Base-by-base conservation (phyloP, 2,329 filamentous ascomycete species). In the Neonectria coccinea region DNA sequence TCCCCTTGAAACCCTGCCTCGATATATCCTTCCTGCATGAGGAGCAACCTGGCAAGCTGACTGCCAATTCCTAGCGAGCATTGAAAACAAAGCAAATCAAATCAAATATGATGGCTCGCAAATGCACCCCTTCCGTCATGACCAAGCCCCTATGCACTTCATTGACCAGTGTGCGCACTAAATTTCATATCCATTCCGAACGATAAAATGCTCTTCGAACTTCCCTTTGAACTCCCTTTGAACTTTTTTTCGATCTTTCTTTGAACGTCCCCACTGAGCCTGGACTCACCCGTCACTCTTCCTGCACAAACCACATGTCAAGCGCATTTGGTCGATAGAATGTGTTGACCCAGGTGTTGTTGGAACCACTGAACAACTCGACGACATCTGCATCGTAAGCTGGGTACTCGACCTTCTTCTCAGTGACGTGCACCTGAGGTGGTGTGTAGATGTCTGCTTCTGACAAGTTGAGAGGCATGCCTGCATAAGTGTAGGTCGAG, bases 271-370 rank as follows among this genome's bases (percentile, higher is more conserved):
- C 18, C 8, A 11, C n/a, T 42, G 16, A 39, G 3, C 16, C 39
- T 22, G 45, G 31, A 10, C 27, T 6, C 47, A 25, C n/a, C 18
- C 8, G n/a, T 62, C 64, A 48, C 10, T 55, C 25, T 59, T 50
- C 47, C 12, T 55, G 56, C 11, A 36, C 56, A 2, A 71, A 61
- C 72, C 74, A 78, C 64, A 73, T 68, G 12, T 76, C 73, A 10
- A 78, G 58, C 12, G 75, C 73, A 10, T 67, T 73, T 8, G 31
- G 67, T 16, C 72, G 70, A 7, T n/a, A 18, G n/a, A 16, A 9
- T 18, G 59, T 48, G 11, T 68, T 71, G 31, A 76, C 47, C 68
- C 70, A 72, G 1, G 66, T 59, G 48, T 74, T 73, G 8, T 50
- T 52, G 6, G 44, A 65, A 14, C 50, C 51, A n/a, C 27, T 39